phyloP scores from a whole-genome alignment of 495 filamentous ascomycete species.

The Penicillium daleae region DNA sequence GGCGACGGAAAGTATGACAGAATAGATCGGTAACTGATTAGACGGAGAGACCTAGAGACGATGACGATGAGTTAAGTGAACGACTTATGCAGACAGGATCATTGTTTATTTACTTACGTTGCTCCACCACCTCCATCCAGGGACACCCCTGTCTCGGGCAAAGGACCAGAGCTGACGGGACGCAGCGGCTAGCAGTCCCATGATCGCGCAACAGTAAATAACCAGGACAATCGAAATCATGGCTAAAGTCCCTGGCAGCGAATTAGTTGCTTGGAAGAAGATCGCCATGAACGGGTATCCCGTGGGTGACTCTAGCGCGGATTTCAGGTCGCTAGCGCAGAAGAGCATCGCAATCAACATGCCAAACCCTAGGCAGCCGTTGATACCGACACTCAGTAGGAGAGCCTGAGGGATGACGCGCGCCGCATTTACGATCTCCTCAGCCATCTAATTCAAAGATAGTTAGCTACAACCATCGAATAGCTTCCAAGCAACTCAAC shows the following conservation, averaged over 20 bases:
- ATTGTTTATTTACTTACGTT: constrained; percentile 29
- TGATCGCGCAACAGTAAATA: constrained; percentile 41
- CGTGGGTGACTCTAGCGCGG: constrained; percentile 36
- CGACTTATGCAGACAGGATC: not conserved
- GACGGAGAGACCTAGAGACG: constrained; percentile 16
- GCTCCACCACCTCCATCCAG: constrained; percentile 51
- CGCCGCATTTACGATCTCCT: constrained; percentile 47
- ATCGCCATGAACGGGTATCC: constrained; percentile 55
- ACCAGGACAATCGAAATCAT: constrained; percentile 36
- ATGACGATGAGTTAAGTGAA: not conserved
- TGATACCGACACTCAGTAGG: constrained; percentile 41
- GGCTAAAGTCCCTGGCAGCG: constrained; percentile 41
- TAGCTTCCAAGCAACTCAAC: not conserved
- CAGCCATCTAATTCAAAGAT: constrained; percentile 35
- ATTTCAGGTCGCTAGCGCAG: constrained; percentile 38
- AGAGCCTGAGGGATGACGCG: constrained; percentile 37
- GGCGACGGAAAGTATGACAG: constrained; percentile 36
- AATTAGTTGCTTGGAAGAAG: constrained; percentile 48
- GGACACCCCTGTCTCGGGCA: constrained; percentile 59
- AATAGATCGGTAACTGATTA: constrained; percentile 21
- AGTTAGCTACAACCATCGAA: not conserved
- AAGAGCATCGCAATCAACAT: constrained; percentile 46
- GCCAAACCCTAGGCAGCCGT: constrained; percentile 44
- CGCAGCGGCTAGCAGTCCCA: constrained; percentile 52
- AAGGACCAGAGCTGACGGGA: constrained; percentile 62